These are phyloP conservation scores for Tolypocladium ovalisporum DNA, from an alignment of 2,329 filamentous ascomycete species.

Conservation along the genomic window DNA sequence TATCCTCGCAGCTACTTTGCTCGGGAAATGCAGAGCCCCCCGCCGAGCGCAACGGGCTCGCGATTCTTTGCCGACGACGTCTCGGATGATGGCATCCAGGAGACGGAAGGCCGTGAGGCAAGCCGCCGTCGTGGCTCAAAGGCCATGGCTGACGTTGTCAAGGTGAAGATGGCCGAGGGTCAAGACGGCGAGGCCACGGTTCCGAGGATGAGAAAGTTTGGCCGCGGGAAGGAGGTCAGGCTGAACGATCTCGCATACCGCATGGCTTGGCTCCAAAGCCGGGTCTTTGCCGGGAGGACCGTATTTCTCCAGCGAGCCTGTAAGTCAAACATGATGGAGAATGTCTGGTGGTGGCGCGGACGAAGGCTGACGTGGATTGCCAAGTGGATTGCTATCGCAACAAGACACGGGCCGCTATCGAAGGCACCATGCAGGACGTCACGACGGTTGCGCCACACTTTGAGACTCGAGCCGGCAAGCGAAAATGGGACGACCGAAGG, in stretches of 20 bases:
- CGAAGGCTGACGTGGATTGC: constrained; percentile 3
- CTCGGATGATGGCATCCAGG: constrained; percentile 43
- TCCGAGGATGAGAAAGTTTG: constrained; percentile 58
- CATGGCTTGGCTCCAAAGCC: constrained; percentile 93
- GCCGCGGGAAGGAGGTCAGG: constrained; percentile 72
- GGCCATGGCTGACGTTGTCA: constrained; percentile 32
- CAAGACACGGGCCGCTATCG: constrained; percentile 76
- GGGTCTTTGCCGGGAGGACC: constrained; percentile 77
- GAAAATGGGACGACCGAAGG: constrained; percentile 55
- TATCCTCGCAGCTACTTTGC: constrained; percentile 89
- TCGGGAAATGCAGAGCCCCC: constrained; percentile 81
- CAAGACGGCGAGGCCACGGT: constrained; percentile 62
- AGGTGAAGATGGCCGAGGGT: constrained; percentile 58
- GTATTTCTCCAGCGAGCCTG: constrained; percentile 84
- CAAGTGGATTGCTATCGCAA: constrained; percentile 88
- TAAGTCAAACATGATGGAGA: constrained; percentile 39
- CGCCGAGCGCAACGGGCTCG: constrained; percentile 62
- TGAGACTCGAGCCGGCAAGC: constrained; percentile 79
- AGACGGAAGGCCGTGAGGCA: constrained; percentile 35
- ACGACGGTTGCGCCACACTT: constrained; percentile 69
- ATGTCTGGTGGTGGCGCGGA: neutral
- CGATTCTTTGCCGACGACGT: constrained; percentile 62
- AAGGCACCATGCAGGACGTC: constrained; percentile 67
- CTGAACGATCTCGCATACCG: constrained; percentile 89
- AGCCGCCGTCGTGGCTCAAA: constrained; percentile 23